These are phyloP conservation scores for Nakazawaea laoshanensis DNA, from an alignment of 805 yeast genomes.

Conservation along the genomic window DNA sequence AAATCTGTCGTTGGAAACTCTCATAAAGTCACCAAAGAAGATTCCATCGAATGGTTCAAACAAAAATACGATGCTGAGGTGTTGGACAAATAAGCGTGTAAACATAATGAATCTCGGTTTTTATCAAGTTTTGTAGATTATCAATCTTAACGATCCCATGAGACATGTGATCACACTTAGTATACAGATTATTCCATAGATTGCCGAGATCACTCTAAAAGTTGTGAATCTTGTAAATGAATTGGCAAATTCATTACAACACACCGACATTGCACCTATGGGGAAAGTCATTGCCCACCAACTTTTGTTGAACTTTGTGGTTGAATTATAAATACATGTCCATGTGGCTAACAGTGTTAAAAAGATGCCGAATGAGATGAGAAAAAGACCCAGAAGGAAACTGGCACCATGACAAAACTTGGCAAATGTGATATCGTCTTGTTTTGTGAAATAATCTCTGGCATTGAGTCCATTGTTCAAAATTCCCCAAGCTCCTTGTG, in stretches of 20 bases:
- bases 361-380: slow-evolving; percentile 16
- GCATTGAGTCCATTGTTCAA: slow-evolving; percentile 42
- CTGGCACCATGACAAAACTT: slow-evolving; percentile 5
- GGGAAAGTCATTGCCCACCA: slow-evolving; percentile 93
- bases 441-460: slow-evolving; percentile 8
- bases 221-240: slow-evolving; percentile 40
- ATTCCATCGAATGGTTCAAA: slow-evolving; percentile 98
- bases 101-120: no score
- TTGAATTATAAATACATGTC: slow-evolving; percentile 14
- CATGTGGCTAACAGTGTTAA: slow-evolving; percentile 28
- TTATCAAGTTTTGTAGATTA: no score
- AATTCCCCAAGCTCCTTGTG: slow-evolving; percentile 75
- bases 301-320: slow-evolving; percentile 33
- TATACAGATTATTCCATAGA: slow-evolving; percentile 49
- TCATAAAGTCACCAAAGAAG: slow-evolving; percentile 90
- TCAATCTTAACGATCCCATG: no score
- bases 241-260: slow-evolving; percentile 42
- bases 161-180: slow-evolving; percentile 35
- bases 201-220: slow-evolving; percentile 53
- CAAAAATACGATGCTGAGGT: slow-evolving; percentile 99
- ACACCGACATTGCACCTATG: slow-evolving; percentile 69
- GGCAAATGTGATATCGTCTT: slow-evolving; percentile 5
- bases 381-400: slow-evolving; percentile 8
- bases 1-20: slow-evolving; percentile 81
- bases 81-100: slow-evolving; percentile 54